Percentiles rank a stretch among this genome's conserved stretches.
Evolutionary conservation across 1,284 basidiomycete genomes (phyloP).

Genomic region (Ceratobasidium sp.): DNA sequence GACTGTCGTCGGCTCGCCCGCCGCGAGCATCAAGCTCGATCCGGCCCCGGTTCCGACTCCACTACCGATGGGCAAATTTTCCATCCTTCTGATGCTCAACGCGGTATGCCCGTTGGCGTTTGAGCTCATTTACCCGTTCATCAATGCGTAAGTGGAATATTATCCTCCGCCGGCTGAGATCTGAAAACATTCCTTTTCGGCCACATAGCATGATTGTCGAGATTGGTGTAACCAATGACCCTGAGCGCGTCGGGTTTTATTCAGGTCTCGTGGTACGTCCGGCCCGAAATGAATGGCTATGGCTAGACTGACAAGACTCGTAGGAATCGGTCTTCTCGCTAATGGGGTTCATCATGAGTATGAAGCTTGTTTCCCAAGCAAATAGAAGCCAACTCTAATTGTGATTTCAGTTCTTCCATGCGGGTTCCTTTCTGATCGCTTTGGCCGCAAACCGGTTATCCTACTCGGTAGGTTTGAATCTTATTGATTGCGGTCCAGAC

Average conservation of each 20-base stretch:
- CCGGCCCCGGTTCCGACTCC: constrained; percentile 5
- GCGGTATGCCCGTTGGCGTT: constrained; percentile 18
- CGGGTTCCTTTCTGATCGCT: constrained; percentile 36
- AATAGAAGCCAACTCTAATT: constrained; percentile 1
- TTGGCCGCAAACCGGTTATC: constrained; percentile 37
- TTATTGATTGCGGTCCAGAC: neutral
- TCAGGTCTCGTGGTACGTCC: constrained; percentile 37
- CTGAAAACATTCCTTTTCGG: constrained; percentile 10
- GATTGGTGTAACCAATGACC: constrained; percentile 36
- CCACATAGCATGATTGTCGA: constrained; percentile 20
- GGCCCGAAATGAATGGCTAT: neutral
- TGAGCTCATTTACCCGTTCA: constrained; percentile 35
- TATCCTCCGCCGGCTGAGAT: neutral
- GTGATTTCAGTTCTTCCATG: constrained; percentile 25
- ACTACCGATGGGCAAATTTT: constrained; percentile 29
- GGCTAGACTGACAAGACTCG: neutral
- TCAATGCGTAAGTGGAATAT: constrained; percentile 22
- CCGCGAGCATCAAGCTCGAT: constrained; percentile 25
- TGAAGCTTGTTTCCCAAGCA: neutral
- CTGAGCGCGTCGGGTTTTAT: constrained; percentile 39
- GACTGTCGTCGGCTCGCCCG: constrained; percentile 17
- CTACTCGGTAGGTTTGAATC: constrained; percentile 4
- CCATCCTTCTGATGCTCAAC: constrained; percentile 31
- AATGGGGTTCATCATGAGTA: constrained; percentile 33
- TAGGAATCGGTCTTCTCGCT: constrained; percentile 32